Percentiles rank a stretch among this genome's conserved stretches.
phyloP scores from a whole-genome alignment of 2,329 filamentous ascomycete genomes.

The Zymoseptoria crescenta region DNA sequence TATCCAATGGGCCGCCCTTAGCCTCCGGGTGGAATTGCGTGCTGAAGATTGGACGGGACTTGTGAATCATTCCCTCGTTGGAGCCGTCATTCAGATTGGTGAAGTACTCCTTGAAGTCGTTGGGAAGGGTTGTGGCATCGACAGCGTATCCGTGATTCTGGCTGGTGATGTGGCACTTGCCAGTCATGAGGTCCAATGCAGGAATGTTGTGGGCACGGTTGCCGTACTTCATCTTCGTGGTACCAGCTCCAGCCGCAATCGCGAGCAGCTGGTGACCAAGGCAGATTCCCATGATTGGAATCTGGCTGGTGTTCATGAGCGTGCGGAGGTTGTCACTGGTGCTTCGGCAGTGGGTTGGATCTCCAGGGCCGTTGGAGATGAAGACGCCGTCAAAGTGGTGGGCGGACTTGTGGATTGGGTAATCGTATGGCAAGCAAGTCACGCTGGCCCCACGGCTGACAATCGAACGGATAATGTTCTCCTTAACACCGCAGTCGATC shows the following conservation, averaged over 20 bases:
- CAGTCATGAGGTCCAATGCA: constrained; percentile 85
- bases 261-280: constrained; percentile 94
- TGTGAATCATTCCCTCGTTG: constrained; percentile 97
- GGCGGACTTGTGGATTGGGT: constrained; percentile 95
- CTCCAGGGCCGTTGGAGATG: constrained; percentile 97
- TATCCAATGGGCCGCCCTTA: constrained; percentile 94
- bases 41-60: constrained; percentile 90
- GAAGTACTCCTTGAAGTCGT: constrained; percentile 96
- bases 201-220: constrained; percentile 99
- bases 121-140: constrained; percentile 70
- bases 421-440: constrained; percentile 93
- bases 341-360: constrained; percentile 91
- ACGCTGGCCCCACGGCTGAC: constrained; percentile 86
- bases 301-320: constrained; percentile 81
- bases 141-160: constrained; percentile 99
- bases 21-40: constrained; percentile 99
- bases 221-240: constrained; percentile 97
- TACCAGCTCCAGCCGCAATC: constrained; percentile 77
- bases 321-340: constrained; percentile 88
- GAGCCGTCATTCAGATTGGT: constrained; percentile 95
- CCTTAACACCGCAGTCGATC: constrained; percentile 97
- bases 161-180: constrained; percentile 95
- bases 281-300: constrained; percentile 96
- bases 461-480: constrained; percentile 95
- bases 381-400: constrained; percentile 98